Evolutionary conservation across 495 filamentous ascomycete genomes (phyloP).

Genomic region (Tuber melanosporum): DNA sequence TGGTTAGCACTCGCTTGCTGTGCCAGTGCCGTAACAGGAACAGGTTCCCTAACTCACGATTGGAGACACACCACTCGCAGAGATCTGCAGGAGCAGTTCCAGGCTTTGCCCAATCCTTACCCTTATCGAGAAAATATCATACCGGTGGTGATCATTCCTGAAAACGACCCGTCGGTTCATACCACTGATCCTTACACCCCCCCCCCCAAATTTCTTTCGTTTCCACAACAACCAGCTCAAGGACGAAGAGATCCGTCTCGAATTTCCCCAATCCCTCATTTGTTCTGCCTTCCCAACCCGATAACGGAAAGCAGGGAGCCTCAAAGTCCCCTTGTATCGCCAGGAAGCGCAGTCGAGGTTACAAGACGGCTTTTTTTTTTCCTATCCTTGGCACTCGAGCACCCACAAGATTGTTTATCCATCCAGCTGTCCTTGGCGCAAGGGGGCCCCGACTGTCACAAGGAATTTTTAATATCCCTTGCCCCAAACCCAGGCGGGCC

Average conservation of each 20-base stretch:
- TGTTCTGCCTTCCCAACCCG: background rate
- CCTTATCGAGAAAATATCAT: background rate
- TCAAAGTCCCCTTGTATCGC: background rate
- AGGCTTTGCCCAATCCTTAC: background rate
- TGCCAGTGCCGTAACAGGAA: background rate
- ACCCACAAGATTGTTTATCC: background rate
- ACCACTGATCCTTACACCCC: background rate
- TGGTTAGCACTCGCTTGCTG: background rate
- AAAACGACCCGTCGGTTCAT: background rate
- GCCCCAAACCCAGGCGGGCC: background rate
- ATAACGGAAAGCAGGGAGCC: background rate
- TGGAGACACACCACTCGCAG: background rate
- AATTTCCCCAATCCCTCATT: background rate
- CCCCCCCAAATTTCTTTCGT: background rate
- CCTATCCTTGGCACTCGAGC: background rate
- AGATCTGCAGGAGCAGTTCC: background rate
- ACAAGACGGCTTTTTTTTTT: background rate
- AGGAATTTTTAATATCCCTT: background rate
- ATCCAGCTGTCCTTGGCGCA: background rate
- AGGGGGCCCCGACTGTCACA: background rate
- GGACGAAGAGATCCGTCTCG: background rate
- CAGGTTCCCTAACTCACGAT: background rate
- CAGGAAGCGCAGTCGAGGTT: background rate
- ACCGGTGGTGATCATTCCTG: background rate
- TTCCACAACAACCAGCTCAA: background rate